phyloP scores from a whole-genome alignment of 768 basidiomycete genomes.

The Rhodotorula babjevae region DNA sequence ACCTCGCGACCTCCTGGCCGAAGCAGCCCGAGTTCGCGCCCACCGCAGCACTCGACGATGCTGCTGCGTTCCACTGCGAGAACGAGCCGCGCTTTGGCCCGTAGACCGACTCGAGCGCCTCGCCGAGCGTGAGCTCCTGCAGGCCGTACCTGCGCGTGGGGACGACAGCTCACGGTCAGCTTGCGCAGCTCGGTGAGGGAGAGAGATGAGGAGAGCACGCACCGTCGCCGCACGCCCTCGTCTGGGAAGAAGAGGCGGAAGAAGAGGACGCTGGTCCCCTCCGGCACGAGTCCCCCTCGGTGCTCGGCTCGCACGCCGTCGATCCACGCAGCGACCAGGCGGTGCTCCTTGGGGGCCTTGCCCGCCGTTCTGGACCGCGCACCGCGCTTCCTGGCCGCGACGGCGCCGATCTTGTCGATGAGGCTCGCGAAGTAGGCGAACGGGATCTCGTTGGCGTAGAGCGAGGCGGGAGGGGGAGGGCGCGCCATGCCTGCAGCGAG shows the following conservation, averaged over 20 bases:
- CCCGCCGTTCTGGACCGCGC: no score
- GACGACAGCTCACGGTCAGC: background rate
- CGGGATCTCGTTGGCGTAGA: slow-evolving; percentile 21
- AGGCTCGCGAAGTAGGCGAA: slow-evolving; percentile 34
- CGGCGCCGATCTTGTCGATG: slow-evolving; percentile 15
- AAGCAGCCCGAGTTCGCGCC: slow-evolving; percentile 56
- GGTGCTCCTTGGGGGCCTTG: slow-evolving; percentile 5
- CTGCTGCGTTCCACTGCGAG: slow-evolving; percentile 41
- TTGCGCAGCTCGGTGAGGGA: background rate
- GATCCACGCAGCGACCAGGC: slow-evolving; percentile 31
- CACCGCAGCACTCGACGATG: slow-evolving; percentile 48
- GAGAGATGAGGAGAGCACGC: slow-evolving; percentile 42
- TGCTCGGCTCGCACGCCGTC: slow-evolving; percentile 16
- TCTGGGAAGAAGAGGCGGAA: slow-evolving; percentile 81
- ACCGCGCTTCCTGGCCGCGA: slow-evolving; percentile 11
- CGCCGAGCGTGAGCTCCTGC: slow-evolving; percentile 61
- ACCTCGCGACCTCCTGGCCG: slow-evolving; percentile 60
- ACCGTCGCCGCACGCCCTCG: slow-evolving; percentile 66
- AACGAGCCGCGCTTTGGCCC: slow-evolving; percentile 44
- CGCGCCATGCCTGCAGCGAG: background rate
- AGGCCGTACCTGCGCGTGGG: slow-evolving; percentile 50
- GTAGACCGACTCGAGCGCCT: slow-evolving; percentile 54
- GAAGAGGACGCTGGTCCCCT: slow-evolving; percentile 57
- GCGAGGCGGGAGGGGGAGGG: background rate
- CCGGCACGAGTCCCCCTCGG: slow-evolving; percentile 49